Evolutionary conservation across 345 rosid species (phyloP).

Genomic region (Garcia nutans): DNA sequence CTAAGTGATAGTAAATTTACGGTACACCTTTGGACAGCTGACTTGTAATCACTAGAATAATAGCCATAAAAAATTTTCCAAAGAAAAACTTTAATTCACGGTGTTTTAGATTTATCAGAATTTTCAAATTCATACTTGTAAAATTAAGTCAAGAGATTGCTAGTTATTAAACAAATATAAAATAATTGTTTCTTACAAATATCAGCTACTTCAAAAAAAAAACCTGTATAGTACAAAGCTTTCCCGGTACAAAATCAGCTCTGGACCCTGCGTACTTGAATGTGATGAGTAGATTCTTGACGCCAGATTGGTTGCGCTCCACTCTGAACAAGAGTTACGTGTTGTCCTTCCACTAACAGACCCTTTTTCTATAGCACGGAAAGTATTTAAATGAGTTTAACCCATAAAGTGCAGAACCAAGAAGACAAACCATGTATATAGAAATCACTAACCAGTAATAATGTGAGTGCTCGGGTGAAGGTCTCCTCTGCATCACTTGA

Average conservation of each 20-base stretch:
- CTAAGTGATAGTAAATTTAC: no score
- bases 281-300: constrained; percentile 83
- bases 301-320: constrained; percentile 99
- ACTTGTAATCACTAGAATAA: not conserved
- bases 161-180: not conserved
- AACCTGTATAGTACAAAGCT: constrained; percentile 15
- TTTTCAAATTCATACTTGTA: constrained; percentile 1
- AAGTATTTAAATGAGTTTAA: constrained; percentile 8
- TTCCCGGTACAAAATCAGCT: constrained; percentile 36
- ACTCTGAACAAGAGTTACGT: constrained; percentile 88
- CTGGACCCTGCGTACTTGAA: constrained; percentile 84
- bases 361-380: constrained; percentile 52
- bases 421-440: not conserved
- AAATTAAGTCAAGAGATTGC: constrained; percentile 4
- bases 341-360: constrained; percentile 61
- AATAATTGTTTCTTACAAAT: not conserved
- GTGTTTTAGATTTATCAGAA: not conserved
- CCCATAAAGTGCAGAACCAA: constrained; percentile 6
- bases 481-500: constrained; percentile 92
- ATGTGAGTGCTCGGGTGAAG: constrained; percentile 65
- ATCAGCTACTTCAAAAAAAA: constrained; percentile 17
- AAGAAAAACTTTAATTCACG: not conserved
- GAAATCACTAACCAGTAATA: constrained; percentile 68
- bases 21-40: not conserved
- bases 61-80: not conserved